Evolutionary conservation across 31 red algal genomes (phyloP), one percentile per base, ranked within the genome.

Genomic region (Asparagopsis taxiformis): DNA sequence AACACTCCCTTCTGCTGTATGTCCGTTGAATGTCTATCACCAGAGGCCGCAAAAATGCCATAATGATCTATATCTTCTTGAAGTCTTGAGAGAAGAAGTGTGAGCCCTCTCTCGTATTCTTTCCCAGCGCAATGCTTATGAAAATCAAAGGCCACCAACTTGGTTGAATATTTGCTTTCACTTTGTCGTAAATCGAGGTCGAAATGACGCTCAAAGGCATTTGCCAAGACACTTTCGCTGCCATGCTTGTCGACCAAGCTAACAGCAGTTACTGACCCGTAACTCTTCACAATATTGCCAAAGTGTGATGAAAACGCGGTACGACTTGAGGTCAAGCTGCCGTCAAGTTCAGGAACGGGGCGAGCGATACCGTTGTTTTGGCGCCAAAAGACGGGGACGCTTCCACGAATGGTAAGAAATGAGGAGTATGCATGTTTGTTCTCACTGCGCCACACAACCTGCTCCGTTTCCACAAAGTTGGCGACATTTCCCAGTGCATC

Each of bases 401-500:
- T 88, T 1, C 94, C 94, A 13, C 94, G 75, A 55, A 97, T 88
- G 5, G 86, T 24, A 20, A 79, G 48, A 70, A 90, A 97, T 10
- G 89, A 83, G 9, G 84, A 62, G 63, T 65, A 89, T 37, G 44
- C 31, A 21, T 68, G 48, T 29, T 33, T 55, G 0, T 51, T 30
- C 31, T 84, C 82, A 3, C 62, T 51, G 13, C 48, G 33, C 85
- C 80, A 97, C 16, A 88, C 81, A 20, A 97, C 53, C 53, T 97
- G 93, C 75, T 97, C 93, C 16, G 87, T 91, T 60, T 97, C 93
- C 2, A 97, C 93, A 84, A 97, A 97, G 37, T 97, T 97, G 31
- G 93, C 93, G 33, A 97, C 93, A 76, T 97, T 66, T 3, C 93
- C 93, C 41, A 60, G 33, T 17, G 65, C 82, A 70, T 97, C 93